Percentiles rank a stretch among this genome's conserved stretches.
Conservation (phyloP, 1,284 basidiomycete genomes). For the Peniophora sp. region DNA sequence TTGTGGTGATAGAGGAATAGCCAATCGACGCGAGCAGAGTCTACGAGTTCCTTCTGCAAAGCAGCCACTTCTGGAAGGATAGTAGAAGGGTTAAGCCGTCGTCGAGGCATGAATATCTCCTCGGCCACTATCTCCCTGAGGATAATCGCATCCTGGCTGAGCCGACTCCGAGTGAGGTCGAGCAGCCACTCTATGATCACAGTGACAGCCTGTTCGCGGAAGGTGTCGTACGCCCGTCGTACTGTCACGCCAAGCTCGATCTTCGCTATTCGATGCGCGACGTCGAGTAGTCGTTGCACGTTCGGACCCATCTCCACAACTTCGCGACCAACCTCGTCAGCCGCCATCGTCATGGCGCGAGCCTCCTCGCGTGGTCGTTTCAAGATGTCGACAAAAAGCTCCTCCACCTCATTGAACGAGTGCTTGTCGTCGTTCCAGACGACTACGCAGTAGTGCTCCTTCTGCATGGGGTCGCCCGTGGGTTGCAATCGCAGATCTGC, state of each 20-base stretch:
- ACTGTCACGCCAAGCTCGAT: conserved; percentile 93
- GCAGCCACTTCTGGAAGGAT: conserved; percentile 26
- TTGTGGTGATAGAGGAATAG: conserved; percentile 74
- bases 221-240: conserved; percentile 82
- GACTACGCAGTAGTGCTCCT: conserved; percentile 79
- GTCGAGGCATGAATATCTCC: conserved; percentile 60
- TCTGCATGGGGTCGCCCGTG: conserved; percentile 66
- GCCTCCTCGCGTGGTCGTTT: conserved; percentile 58
- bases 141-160: conserved; percentile 60
- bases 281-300: conserved; percentile 64
- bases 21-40: conserved; percentile 62
- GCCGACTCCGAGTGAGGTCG: conserved; percentile 69
- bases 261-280: conserved; percentile 74
- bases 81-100: conserved; percentile 19
- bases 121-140: conserved; percentile 67
- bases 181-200: conserved; percentile 83
- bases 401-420: conserved; percentile 84
- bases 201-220: conserved; percentile 80
- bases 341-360: conserved; percentile 51
- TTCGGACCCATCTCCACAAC: conserved; percentile 77
- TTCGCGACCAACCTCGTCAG: conserved; percentile 84
- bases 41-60: conserved; percentile 41
- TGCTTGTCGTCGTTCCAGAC: conserved; percentile 99
- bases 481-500: conserved; percentile 66
- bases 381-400: conserved; percentile 68